A percentile compares a stretch with the other conserved stretches of the same genome.
These are phyloP conservation scores for Talaromyces sp. DNA, from an alignment of 2,329 filamentous ascomycete genomes.

Conservation along the genomic window DNA sequence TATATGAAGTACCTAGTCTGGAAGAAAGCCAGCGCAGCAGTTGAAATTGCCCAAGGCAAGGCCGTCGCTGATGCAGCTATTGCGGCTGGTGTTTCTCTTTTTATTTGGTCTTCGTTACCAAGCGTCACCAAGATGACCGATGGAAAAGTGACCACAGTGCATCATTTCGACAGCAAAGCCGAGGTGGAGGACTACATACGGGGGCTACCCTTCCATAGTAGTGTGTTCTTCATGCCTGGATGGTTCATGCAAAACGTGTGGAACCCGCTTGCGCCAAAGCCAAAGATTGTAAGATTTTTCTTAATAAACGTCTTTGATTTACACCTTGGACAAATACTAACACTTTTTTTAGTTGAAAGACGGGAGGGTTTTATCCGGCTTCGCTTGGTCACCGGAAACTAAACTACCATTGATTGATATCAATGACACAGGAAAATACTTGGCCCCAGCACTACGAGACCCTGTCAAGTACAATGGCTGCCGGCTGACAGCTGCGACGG, in stretches of 20 bases:
- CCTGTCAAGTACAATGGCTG: background rate
- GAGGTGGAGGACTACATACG: conserved; percentile 52
- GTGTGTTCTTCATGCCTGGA: conserved; percentile 48
- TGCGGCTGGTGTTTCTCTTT: conserved; percentile 19
- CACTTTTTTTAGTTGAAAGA: background rate
- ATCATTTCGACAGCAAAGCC: conserved; percentile 57
- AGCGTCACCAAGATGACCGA: conserved; percentile 19
- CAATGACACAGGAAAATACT: conserved; percentile 31
- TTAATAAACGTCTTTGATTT: background rate
- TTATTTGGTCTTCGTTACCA: conserved; percentile 26
- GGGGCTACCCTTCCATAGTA: conserved; percentile 42
- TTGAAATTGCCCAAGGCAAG: conserved; percentile 22
- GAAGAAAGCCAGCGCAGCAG: background rate
- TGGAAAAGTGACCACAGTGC: conserved; percentile 28
- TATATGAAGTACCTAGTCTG: background rate
- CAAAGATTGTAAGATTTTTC: conserved; percentile 21
- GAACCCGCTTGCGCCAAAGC: conserved; percentile 17
- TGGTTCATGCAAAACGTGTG: conserved; percentile 53
- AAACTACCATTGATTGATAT: conserved; percentile 31
- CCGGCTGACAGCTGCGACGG: background rate
- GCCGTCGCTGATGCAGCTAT: conserved; percentile 25
- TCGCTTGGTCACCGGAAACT: conserved; percentile 15
- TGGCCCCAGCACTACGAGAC: conserved; percentile 16
- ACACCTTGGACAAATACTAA: background rate
- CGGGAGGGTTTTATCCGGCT: conserved; percentile 12